A percentile compares a stretch with the other conserved stretches of the same genome.
phyloP scores from a whole-genome alignment of 2,329 filamentous ascomycete genomes.

The Fusarium pseudonygamai region DNA sequence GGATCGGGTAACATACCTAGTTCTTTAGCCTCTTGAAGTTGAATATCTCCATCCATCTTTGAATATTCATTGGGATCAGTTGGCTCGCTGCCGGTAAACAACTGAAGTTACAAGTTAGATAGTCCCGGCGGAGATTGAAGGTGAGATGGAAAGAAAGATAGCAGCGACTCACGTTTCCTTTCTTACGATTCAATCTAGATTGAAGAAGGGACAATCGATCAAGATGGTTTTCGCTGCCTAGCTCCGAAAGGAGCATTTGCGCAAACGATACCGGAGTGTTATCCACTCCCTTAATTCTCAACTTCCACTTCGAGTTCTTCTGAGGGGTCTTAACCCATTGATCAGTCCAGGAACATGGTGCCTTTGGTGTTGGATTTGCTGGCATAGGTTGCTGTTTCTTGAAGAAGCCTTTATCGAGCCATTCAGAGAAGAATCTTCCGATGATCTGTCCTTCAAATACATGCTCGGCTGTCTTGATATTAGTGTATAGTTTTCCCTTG shows the following conservation, averaged over 20 bases:
- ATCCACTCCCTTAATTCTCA: not conserved
- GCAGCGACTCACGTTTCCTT: not conserved
- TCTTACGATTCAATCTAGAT: not conserved
- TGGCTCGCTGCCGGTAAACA: not conserved
- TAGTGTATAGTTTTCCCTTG: not conserved
- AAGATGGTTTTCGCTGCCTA: not conserved
- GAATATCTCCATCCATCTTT: not conserved
- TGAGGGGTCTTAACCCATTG: not conserved
- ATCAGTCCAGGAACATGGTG: not conserved
- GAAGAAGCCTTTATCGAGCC: not conserved
- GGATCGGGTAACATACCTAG: not conserved
- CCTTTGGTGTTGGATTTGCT: not conserved
- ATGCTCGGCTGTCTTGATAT: not conserved
- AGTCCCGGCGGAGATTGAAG: not conserved
- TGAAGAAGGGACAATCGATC: not conserved
- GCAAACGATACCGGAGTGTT: not conserved
- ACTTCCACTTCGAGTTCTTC: not conserved
- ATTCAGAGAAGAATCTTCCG: not conserved
- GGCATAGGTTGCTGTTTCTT: not conserved
- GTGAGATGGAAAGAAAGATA: not conserved
- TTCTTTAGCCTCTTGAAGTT: not conserved
- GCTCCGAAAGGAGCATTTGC: not conserved
- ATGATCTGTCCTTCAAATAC: not conserved
- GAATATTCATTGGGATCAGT: not conserved
- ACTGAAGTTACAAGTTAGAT: not conserved